A percentile compares a stretch with the other conserved stretches of the same genome.
These are phyloP conservation scores for Alternaria arbusti DNA, from an alignment of 2,329 filamentous ascomycete genomes.

Conservation along the genomic window DNA sequence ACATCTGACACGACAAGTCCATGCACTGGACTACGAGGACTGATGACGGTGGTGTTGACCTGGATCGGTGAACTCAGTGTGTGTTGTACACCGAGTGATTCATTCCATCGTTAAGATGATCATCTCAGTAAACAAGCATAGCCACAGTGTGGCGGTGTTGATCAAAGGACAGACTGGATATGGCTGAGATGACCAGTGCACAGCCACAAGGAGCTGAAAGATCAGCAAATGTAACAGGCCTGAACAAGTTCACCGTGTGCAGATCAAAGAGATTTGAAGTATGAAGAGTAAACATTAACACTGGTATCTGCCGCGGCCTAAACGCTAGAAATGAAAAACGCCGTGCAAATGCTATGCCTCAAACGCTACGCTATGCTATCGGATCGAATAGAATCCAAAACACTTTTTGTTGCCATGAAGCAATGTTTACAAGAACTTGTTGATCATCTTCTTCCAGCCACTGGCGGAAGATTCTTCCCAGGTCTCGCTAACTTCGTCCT, in stretches of 20 bases:
- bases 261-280: not conserved
- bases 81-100: not conserved
- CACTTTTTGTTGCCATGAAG: slow-evolving; percentile 12
- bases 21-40: not conserved
- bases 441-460: slow-evolving; percentile 40
- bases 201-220: not conserved
- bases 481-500: slow-evolving; percentile 36
- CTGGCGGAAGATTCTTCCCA: slow-evolving; percentile 44
- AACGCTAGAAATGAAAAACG: slow-evolving; percentile 17
- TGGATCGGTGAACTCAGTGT: not conserved
- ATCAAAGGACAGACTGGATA: not conserved
- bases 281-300: slow-evolving; percentile 19
- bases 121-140: not conserved
- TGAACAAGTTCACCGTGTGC: not conserved
- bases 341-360: slow-evolving; percentile 27
- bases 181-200: not conserved
- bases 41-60: not conserved
- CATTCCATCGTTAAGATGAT: too few species aligned
- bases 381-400: slow-evolving; percentile 10
- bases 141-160: not conserved
- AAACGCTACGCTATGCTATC: slow-evolving; percentile 26
- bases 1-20: not conserved
- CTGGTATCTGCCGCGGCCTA: slow-evolving; percentile 15
- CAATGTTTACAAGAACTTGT: slow-evolving; percentile 28
- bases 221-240: not conserved